Base-by-base conservation (phyloP, 208 protist genomes). In the Leptomonas pyrrhocoris region DNA sequence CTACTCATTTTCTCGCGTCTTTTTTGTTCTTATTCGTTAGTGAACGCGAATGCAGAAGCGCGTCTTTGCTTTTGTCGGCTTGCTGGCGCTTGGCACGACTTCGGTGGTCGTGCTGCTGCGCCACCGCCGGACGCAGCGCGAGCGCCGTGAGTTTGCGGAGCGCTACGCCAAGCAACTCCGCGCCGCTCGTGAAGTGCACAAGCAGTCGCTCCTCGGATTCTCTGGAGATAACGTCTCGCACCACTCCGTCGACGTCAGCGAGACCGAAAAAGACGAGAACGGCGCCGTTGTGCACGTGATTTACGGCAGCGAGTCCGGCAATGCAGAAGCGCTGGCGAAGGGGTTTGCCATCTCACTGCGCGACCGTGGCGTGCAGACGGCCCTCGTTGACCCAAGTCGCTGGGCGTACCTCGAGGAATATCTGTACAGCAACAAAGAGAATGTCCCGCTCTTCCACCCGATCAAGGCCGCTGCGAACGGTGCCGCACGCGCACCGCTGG, bases 301-400 rank as follows among this genome's bases (percentile, higher is more conserved):
- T 36, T 94, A 87, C 53, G 89, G 86, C 27, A 91, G 72, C 59
- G 83, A 80, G 51, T 82, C 81, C 28, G 89, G 89, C 21, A 94
- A 86, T 30, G 89, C 89, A 5, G 86, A 94, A 68, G 56, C 40
- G 21, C 75, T 86, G 38, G 86, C 89, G 51, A 90, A 79, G 48
- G 77, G 76, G 13, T 81, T 94, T 18, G 84, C 86, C 21, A 49
- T 68, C 18, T 56, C 80, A 15, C 74, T 94, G 28, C 66, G 65
- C n/a, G 86, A 88, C 49, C 86, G 74, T 30, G 79, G 80, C 21
- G 84, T 88, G 43, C 62, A 50, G 19, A 74, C 79, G 2, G 56
- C 64, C 31, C 84, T 92, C 28, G 78, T 92, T 43, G 83, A 94
- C 69, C 86, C 89, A 0, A 79, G 74, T 40, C 51, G 38, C 11